Evolutionary conservation across 306 rosid genomes (phyloP).

Genomic region (Pterocarpus macrocarpus): DNA sequence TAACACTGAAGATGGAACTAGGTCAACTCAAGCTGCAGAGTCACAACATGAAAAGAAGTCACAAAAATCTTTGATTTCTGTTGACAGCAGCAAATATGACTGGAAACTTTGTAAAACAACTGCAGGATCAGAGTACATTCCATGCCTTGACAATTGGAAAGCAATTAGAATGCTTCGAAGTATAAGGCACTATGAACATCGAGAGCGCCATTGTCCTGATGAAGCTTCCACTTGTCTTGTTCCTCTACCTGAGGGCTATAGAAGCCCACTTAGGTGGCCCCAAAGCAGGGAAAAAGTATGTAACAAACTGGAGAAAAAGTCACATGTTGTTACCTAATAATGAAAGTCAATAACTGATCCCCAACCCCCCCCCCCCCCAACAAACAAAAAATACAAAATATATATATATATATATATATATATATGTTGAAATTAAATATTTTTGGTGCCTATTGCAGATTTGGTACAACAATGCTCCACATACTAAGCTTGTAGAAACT

Average conservation of each 20-base stretch:
- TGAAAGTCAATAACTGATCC: constrained; percentile 35
- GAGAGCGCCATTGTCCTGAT: constrained; percentile 91
- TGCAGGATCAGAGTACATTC: constrained; percentile 87
- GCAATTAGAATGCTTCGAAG: constrained; percentile 68
- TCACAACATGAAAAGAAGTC: constrained; percentile 61
- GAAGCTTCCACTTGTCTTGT: constrained; percentile 79
- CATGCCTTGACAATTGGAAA: constrained; percentile 83
- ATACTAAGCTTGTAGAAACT: constrained; percentile 73
- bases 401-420: no score
- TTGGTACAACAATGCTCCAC: constrained; percentile 84
- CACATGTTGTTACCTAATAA: constrained; percentile 34
- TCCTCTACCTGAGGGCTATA: constrained; percentile 79
- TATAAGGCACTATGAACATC: constrained; percentile 72
- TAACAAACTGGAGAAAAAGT: constrained; percentile 7
- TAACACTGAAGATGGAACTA: constrained; percentile 56
- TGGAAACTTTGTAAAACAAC: constrained; percentile 82
- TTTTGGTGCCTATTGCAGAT: constrained; percentile 66
- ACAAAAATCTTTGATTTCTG: constrained; percentile 42
- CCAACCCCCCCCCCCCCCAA: no score
- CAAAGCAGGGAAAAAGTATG: constrained; percentile 83
- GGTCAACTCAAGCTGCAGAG: constrained; percentile 64
- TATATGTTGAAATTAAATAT: constrained; percentile 24
- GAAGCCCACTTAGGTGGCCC: constrained; percentile 78
- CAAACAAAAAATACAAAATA: background rate
- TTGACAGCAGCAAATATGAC: constrained; percentile 46